Conservation (phyloP, 257 asterid genomes). For the Galeopsis tetrahit region DNA sequence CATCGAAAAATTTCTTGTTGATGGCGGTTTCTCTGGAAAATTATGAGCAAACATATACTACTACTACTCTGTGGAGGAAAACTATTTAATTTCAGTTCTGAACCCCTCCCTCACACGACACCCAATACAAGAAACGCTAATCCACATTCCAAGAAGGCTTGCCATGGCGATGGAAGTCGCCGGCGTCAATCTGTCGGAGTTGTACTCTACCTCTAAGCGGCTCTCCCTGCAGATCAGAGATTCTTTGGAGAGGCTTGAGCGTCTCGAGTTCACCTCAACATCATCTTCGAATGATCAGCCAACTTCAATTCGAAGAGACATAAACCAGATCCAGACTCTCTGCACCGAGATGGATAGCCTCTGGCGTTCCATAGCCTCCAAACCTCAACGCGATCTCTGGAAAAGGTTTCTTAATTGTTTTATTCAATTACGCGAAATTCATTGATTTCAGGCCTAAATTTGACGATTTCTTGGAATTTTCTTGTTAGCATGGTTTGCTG, state of each 20-base stretch:
- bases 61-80: too few species aligned
- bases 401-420: constrained; percentile 56
- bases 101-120: too few species aligned
- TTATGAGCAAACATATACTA: too few species aligned
- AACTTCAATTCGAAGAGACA: constrained; percentile 52
- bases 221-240: constrained; percentile 69
- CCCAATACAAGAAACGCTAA: too few species aligned
- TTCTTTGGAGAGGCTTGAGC: constrained; percentile 87
- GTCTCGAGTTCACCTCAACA: constrained; percentile 61
- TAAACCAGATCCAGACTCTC: constrained; percentile 71
- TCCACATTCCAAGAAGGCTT: constrained; percentile 1
- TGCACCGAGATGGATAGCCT: constrained; percentile 83
- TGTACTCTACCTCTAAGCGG: constrained; percentile 70
- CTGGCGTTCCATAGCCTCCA: constrained; percentile 86
- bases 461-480: background rate
- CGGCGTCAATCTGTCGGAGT: constrained; percentile 64
- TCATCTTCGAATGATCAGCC: constrained; percentile 55
- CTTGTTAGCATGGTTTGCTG: constrained; percentile 24
- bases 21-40: too few species aligned
- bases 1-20: too few species aligned
- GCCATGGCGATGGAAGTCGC: constrained; percentile 51
- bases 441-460: constrained; percentile 4
- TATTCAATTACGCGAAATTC: background rate
- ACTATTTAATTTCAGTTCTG: too few species aligned
- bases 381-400: constrained; percentile 96